Base-by-base conservation (phyloP, 106 monocot species). In the Hemerocallis citrina region DNA sequence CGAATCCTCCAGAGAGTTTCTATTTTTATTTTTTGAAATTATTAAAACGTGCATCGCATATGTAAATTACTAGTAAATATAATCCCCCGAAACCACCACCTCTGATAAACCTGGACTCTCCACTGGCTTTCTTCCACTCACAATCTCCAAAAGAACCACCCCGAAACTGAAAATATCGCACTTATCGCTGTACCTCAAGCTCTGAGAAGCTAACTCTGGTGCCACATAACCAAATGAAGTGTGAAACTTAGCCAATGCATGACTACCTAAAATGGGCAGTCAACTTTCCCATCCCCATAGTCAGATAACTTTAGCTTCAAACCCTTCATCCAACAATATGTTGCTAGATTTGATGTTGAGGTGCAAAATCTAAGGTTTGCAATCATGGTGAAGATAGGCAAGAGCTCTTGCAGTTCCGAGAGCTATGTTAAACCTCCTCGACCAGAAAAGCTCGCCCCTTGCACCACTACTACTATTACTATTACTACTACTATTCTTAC, bases 81-180 rank as follows among this genome's bases (percentile, higher is more conserved):
- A 69, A 43, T 98, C 92, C 7, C 67, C 63, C 64, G 92, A 55
- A 30, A 82, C 75, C 58, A 85, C 76, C 55, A 85, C 91, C 68
- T 83, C 81, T 1, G 71, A 29, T 9, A 45, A 68, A 11, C 75
- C 87, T 2, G 67, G 66, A 48, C 79, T 77, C 24, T 92, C 98
- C 23, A 92, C 98, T 2, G 91, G 98, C 55, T 74, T 81, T 62
- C 92, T 79, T 39, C 98, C 98, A 0, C 88, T 85, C 19, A 82
- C 98, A 5, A 85, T 75, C 84, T 98, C 98, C 65, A 98, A 63
- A 31, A 92, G 58, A 44, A 98, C 61, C 14, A 92, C 79, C 32
- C 98, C 98, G 48, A 98, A 98, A 75, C 98, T 98, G 47, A 88
- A 92, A 11, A 98, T 92, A 46, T 98, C 98, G 30, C 88, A 88